Evolutionary conservation across 441 rosid species (phyloP).

Genomic region (Macaranga tanarius): DNA sequence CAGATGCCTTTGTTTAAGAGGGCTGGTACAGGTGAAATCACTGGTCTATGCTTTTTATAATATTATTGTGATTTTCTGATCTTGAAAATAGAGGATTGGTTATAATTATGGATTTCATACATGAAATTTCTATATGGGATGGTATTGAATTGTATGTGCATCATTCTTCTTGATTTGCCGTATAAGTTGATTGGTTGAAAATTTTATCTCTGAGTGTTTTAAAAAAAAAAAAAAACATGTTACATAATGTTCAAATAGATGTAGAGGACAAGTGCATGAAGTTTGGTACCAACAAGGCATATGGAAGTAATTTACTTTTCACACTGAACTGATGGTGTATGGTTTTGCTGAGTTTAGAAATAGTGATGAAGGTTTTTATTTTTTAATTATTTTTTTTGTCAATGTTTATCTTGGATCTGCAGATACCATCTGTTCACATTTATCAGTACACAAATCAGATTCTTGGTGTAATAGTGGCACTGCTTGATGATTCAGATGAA

Average conservation of each 20-base stretch:
- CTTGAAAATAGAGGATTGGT: not conserved
- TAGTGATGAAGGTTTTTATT: not conserved
- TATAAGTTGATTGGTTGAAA: not conserved
- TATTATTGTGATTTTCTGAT: slow-evolving; percentile 13
- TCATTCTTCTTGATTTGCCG: not conserved
- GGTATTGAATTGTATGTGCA: not conserved
- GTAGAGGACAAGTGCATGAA: not conserved
- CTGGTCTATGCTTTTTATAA: not conserved
- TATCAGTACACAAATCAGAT: slow-evolving; percentile 79
- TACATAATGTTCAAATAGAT: not conserved
- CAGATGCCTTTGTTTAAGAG: slow-evolving; percentile 92
- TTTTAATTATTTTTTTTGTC: not conserved
- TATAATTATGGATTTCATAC: not conserved
- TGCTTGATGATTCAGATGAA: slow-evolving; percentile 91
- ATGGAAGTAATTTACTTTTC: not conserved
- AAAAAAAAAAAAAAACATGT: not conserved
- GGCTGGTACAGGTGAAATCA: slow-evolving; percentile 78
- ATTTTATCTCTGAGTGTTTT: not conserved
- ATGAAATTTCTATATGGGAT: not conserved
- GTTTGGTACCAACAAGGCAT: not conserved
- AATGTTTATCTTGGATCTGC: slow-evolving; percentile 31
- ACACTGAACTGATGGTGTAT: not conserved
- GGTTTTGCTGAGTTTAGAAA: slow-evolving; percentile 3
- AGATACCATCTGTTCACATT: slow-evolving; percentile 90
- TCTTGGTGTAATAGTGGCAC: slow-evolving; percentile 81